Base-by-base conservation (phyloP, 2,329 filamentous ascomycete genomes). In the Diaporthe humulicola region DNA sequence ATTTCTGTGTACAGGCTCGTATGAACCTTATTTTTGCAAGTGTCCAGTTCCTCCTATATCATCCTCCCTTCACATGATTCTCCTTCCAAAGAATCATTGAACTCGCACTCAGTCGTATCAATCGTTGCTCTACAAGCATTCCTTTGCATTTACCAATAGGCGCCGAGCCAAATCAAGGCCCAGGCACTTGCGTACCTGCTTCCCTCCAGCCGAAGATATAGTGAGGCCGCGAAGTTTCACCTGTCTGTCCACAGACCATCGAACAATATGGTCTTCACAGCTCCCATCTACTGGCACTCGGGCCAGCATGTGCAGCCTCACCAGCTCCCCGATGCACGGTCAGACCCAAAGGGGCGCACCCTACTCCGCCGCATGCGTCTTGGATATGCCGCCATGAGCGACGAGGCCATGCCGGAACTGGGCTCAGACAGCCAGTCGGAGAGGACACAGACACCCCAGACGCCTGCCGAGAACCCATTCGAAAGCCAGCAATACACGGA, bases 211-310 rank as follows among this genome's bases (percentile, higher is more conserved):
- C 22, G 25, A 28, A 33, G 25, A 48, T 22, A 33, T 10, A 48
- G 22, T 9, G 17, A 48, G 7, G 25, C 60, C 60, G 15, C 4
- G 0, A 48, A 40, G 7, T 22, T 40, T 7, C 2, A 6, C n/a
- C 7, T 4, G 8, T 8, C n/a, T 15, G n/a, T 33, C 25, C 40
- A 25, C 14, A 4, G 12, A 40, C 15, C n/a, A 12, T 14, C 15
- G 5, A n/a, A 57, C 42, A 42, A n/a, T 3, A 72, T 67, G 73
- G 42, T 28, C 19, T 33, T 58, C 30, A 66, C 48, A 19, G 38
- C 69, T 14, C 67, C 73, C 7, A 38, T 72, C 9, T 71, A 72
- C 67, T 74, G 69, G 73, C 42, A 67, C 33, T 19, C 64, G 3
- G 38, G 40, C 69, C 73, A 58, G 19, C 58, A 48, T 28, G 42